Evolutionary conservation across 371 early-diverging fungal species (phyloP), one percentile per base, ranked within the genome.

Genomic region (Mortierella sp.): DNA sequence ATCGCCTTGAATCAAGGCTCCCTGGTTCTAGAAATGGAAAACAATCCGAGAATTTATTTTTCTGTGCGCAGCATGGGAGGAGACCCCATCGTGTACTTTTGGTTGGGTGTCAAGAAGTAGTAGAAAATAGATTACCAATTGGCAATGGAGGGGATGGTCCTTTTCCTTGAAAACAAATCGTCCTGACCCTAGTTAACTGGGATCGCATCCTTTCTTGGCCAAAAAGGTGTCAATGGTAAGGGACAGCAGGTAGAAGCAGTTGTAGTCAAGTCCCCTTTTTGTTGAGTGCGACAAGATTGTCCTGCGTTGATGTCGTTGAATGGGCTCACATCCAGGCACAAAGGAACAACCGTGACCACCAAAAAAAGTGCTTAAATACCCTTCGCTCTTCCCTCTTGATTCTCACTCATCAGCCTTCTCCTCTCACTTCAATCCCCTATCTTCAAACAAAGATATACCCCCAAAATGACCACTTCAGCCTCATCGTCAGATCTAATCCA

Each of bases 401-500:
- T 50, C 50, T 50, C 50, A 50, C 7, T 14, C 7, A 16, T 47
- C 50, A 3, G 9, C 9, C 50, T 0, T 1, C 24, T 50, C n/a
- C 24, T 1, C 24, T 9, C n/a, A 6, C 11, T 2, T 22, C 14
- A 31, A 55, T n/a, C n/a, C n/a, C n/a, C n/a, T n/a, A n/a, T n/a
- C n/a, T n/a, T n/a, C n/a, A n/a, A n/a, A n/a, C n/a, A n/a, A n/a
- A n/a, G n/a, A n/a, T n/a, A n/a, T n/a, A n/a, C n/a, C n/a, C n/a
- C n/a, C 13, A 55, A 16, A 31, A 61, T 61, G 61, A 2, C 22
- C 22, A 9, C 34, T 19, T 19, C 37, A 61, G 0, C 37, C 34
- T 0, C 61, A 2, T 37, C 61, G 8, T 53, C 75, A 13, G 68
- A 79, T 10, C 68, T 79, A 4, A 37, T 41, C 41, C 73, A 66